Base-by-base conservation (phyloP, 2,329 filamentous ascomycete genomes). In the Delphinella strobiligena region DNA sequence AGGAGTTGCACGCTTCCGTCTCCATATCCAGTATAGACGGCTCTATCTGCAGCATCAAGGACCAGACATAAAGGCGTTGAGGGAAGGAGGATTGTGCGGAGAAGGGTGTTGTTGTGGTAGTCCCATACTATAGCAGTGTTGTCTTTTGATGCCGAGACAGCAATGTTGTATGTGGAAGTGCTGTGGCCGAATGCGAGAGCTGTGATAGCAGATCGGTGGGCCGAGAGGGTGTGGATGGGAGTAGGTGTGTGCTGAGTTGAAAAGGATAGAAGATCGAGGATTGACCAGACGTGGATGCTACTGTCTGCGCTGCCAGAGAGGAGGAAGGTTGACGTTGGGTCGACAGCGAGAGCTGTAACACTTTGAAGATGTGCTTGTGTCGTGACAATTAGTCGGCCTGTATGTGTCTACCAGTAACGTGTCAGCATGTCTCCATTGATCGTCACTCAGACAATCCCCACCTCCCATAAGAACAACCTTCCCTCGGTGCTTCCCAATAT, bases 121-220 rank as follows among this genome's bases (percentile, higher is more conserved):
- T 96, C 88, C 91, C 91, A 98, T 44, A 93, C 70, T 52, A 94
- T 80, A 50, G 85, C 85, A 5, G 85, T 91, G 61, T 84, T 88
- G 63, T 96, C 91, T 51, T 75, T 78, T 48, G 85, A 85, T 5
- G 80, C 76, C 3, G 89, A 93, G 15, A 95, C 72, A 43, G 82
- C 88, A 45, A 96, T 78, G 58, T 84, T 89, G 43, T 81, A 81
- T 51, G 78, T 75, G 55, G 76, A 80, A 44, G 71, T 67, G 54
- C 81, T 80, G 53, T 83, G 77, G 14, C 82, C 80, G 40, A 72
- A 58, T 8, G 60, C 61, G n/a, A 78, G 55, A 3, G 68, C 63
- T 4, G 75, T 89, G 59, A 88, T 78, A 55, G 72, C 81, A 46
- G 75, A 79, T 24, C 82, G 74, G 57, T 93, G 85, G 49, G 81